Conservation (phyloP, 768 basidiomycete species). For the Rhodosporidiobolus odoratus region DNA sequence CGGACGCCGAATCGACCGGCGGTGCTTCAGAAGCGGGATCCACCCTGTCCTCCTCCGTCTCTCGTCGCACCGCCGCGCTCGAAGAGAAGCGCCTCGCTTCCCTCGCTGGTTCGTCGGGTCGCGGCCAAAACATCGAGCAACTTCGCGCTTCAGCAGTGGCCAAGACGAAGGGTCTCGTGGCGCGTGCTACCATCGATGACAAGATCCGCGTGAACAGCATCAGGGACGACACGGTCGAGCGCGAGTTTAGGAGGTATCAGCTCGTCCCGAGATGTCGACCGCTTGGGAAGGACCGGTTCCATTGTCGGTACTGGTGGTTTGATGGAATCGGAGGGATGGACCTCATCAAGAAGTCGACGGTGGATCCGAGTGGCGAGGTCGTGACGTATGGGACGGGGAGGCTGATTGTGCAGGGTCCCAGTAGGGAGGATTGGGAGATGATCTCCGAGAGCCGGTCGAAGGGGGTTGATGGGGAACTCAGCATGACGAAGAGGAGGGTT, state of each 20-base stretch:
- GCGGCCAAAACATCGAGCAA: no score
- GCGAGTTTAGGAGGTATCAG: slow-evolving; percentile 84
- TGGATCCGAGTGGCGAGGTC: slow-evolving; percentile 57
- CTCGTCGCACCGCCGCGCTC: slow-evolving; percentile 5
- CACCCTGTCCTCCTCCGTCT: background rate
- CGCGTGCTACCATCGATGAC: slow-evolving; percentile 15
- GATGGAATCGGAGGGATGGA: slow-evolving; percentile 79
- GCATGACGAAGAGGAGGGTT: slow-evolving; percentile 55
- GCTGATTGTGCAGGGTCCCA: slow-evolving; percentile 87
- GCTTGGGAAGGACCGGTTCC: slow-evolving; percentile 84
- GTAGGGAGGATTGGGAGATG: slow-evolving; percentile 70
- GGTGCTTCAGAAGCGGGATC: slow-evolving; percentile 24
- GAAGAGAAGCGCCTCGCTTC: no score
- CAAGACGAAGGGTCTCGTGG: background rate
- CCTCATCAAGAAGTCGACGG: slow-evolving; percentile 17
- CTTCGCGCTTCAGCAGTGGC: background rate
- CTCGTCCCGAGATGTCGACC: slow-evolving; percentile 81
- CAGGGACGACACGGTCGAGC: slow-evolving; percentile 77
- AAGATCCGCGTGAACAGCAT: slow-evolving; percentile 53
- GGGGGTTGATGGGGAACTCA: slow-evolving; percentile 55
- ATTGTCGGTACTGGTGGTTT: slow-evolving; percentile 97
- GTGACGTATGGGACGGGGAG: slow-evolving; percentile 82
- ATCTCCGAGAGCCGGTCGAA: slow-evolving; percentile 44
- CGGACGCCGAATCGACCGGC: slow-evolving; percentile 24
- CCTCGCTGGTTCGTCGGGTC: no score